Percentiles rank a stretch among this genome's conserved stretches.
Conservation (phyloP, 257 asterid genomes). For the Salvia hispanica region DNA sequence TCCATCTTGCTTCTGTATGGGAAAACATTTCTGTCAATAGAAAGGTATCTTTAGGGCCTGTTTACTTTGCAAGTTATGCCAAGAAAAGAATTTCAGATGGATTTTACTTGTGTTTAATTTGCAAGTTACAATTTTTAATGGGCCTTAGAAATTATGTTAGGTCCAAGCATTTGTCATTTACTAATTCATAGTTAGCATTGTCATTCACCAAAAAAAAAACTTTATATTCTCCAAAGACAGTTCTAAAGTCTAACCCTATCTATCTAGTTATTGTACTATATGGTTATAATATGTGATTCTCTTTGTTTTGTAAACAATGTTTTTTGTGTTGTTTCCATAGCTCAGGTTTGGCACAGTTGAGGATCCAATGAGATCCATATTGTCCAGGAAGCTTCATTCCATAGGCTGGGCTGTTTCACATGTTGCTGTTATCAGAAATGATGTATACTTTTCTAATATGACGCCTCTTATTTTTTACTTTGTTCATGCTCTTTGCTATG, state of each 20-base stretch:
- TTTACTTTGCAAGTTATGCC: no score
- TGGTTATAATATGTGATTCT: conserved; percentile 22
- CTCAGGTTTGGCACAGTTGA: conserved; percentile 95
- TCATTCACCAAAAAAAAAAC: no score
- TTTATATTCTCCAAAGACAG: no score
- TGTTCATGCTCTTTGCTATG: neutral
- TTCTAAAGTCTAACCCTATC: no score
- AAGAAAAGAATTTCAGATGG: no score
- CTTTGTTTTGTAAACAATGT: conserved; percentile 41
- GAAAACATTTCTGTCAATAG: conserved; percentile 10
- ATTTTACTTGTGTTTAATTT: no score
- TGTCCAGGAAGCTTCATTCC: conserved; percentile 68
- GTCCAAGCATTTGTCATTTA: no score
- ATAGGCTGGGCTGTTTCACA: conserved; percentile 78
- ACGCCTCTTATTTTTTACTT: neutral
- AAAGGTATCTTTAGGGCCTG: neutral
- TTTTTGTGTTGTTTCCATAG: conserved; percentile 66
- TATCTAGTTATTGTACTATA: neutral
- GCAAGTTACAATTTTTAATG: no score
- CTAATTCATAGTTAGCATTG: no score
- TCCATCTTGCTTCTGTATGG: conserved; percentile 20
- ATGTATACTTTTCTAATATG: conserved; percentile 49
- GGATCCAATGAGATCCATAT: conserved; percentile 61
- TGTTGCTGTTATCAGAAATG: conserved; percentile 59
- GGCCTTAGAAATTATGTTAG: no score